These are phyloP conservation scores for Stagonosporopsis vannaccii DNA, from an alignment of 2,329 filamentous ascomycete genomes.

Conservation along the genomic window DNA sequence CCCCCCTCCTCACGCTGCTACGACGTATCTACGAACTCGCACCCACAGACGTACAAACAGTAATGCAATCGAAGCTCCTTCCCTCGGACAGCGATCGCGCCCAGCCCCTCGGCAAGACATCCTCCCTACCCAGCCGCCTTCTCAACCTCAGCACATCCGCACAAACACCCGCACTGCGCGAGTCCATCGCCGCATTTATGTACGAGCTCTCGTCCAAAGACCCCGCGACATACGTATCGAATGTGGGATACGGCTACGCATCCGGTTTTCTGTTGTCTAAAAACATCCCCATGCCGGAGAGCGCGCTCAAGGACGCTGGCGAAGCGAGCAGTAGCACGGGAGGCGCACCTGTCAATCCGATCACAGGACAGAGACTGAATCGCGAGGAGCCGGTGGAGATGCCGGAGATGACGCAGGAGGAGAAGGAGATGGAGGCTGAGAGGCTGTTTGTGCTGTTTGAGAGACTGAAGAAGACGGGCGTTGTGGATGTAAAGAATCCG, in stretches of 20 bases:
- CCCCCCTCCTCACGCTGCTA: slow-evolving; percentile 77
- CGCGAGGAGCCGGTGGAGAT: slow-evolving; percentile 66
- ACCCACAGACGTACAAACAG: slow-evolving; percentile 66
- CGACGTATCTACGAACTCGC: slow-evolving; percentile 75
- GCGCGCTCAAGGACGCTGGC: slow-evolving; percentile 59
- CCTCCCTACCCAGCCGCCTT: slow-evolving; percentile 77
- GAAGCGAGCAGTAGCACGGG: slow-evolving; percentile 35
- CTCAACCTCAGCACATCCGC: slow-evolving; percentile 80
- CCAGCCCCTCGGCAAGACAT: slow-evolving; percentile 76
- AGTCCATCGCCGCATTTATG: slow-evolving; percentile 77
- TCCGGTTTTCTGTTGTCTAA: slow-evolving; percentile 88
- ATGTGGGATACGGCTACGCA: slow-evolving; percentile 94
- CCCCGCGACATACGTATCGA: slow-evolving; percentile 80
- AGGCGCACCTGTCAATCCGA: slow-evolving; percentile 71
- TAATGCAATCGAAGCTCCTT: slow-evolving; percentile 72
- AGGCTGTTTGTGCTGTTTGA: slow-evolving; percentile 90
- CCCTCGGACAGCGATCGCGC: slow-evolving; percentile 79
- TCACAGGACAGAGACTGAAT: slow-evolving; percentile 84
- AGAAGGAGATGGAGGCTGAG: slow-evolving; percentile 92
- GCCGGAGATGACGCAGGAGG: slow-evolving; percentile 84
- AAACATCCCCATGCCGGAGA: slow-evolving; percentile 77
- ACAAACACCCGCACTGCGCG: slow-evolving; percentile 72
- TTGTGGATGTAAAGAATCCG: slow-evolving; percentile 81
- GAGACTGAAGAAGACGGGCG: slow-evolving; percentile 74
- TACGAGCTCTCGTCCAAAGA: slow-evolving; percentile 88